Conservation (phyloP, 2,329 filamentous ascomycete species). For the Sclerotinia nivalis region DNA sequence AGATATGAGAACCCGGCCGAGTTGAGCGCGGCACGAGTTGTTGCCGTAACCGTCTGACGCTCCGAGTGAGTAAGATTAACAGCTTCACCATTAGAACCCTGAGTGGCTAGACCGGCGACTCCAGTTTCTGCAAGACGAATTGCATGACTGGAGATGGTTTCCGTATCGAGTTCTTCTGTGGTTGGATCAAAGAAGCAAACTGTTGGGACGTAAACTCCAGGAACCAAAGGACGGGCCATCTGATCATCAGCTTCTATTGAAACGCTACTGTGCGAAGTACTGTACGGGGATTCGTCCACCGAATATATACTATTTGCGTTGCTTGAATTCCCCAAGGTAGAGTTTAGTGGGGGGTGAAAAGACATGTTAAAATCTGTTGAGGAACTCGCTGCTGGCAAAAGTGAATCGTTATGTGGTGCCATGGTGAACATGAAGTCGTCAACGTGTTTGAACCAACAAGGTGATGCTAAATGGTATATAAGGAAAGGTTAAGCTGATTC, state of each 20-base stretch:
- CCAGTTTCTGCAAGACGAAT: conserved; percentile 61
- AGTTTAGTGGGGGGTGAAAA: conserved; percentile 33
- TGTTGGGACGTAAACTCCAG: conserved; percentile 71
- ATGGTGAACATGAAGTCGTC: conserved; percentile 37
- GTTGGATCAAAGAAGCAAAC: conserved; percentile 69
- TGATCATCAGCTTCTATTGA: conserved; percentile 42
- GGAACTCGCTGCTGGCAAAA: conserved; percentile 50
- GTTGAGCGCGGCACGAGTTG: conserved; percentile 61
- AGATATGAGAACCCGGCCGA: conserved; percentile 57
- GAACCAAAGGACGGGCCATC: conserved; percentile 45
- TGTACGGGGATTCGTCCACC: conserved; percentile 41
- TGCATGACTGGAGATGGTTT: conserved; percentile 51
- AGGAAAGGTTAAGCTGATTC: neutral
- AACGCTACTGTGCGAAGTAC: conserved; percentile 48
- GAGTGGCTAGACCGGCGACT: conserved; percentile 61
- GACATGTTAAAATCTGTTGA: conserved; percentile 46
- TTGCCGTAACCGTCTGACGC: conserved; percentile 58
- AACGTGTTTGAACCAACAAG: neutral
- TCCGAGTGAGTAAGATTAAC: conserved; percentile 65
- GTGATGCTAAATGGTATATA: neutral
- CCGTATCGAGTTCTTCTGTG: conserved; percentile 66
- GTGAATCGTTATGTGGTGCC: conserved; percentile 51
- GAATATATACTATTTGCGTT: conserved; percentile 40
- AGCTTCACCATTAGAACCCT: conserved; percentile 68
- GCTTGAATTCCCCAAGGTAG: conserved; percentile 32